phyloP scores from a whole-genome alignment of 257 asterid genomes.

The Przewalskia tangutica region DNA sequence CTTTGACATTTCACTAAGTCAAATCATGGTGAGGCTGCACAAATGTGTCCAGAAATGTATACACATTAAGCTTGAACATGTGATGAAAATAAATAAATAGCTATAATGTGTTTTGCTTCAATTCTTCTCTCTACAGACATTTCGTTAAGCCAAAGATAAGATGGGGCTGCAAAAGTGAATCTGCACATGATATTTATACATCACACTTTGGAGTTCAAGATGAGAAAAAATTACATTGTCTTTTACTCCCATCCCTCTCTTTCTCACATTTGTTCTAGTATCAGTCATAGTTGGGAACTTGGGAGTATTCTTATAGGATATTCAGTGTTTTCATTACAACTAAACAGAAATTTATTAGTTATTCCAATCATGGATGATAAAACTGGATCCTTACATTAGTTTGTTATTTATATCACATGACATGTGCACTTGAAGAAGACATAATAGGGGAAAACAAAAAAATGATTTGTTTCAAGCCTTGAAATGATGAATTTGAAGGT shows the following conservation, averaged over 20 bases:
- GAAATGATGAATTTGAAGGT: constrained; percentile 53
- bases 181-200: background rate
- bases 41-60: background rate
- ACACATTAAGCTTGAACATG: background rate
- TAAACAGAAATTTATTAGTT: background rate
- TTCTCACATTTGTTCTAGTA: background rate
- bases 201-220: background rate
- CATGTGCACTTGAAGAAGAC: background rate
- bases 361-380: background rate
- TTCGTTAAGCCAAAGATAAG: background rate
- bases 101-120: background rate
- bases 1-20: no score
- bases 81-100: background rate
- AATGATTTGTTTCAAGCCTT: constrained; percentile 13
- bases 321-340: background rate
- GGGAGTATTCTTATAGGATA: background rate
- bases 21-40: no score
- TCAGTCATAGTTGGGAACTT: background rate
- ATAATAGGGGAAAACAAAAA: background rate
- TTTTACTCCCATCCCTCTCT: background rate
- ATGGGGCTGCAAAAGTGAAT: background rate
- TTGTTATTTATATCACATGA: background rate
- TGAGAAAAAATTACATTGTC: background rate
- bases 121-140: background rate
- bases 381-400: background rate